phyloP scores from a whole-genome alignment of 805 yeast species.

The Candida rishiriensis region DNA sequence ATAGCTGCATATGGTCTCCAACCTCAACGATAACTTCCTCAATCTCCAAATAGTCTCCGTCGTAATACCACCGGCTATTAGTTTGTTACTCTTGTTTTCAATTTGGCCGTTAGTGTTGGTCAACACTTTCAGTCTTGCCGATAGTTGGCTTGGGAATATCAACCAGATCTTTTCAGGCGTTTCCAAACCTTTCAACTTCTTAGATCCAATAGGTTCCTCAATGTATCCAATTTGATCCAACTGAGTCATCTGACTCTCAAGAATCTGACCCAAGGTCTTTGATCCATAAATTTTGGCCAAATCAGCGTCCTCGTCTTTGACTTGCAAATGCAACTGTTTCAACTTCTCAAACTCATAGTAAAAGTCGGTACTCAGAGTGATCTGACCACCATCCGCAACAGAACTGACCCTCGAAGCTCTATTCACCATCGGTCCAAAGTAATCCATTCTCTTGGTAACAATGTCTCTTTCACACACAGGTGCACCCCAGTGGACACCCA shows the following conservation, averaged over 20 bases:
- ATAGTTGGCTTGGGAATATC: constrained; percentile 64
- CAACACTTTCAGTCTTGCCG: constrained; percentile 50
- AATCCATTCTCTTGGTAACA: constrained; percentile 96
- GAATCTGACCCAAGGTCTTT: constrained; percentile 29
- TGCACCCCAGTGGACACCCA: constrained; percentile 98
- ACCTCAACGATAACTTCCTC: constrained; percentile 48
- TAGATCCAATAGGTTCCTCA: constrained; percentile 72
- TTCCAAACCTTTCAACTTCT: constrained; percentile 89
- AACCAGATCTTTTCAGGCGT: constrained; percentile 83
- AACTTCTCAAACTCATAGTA: constrained; percentile 64
- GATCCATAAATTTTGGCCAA: constrained; percentile 41
- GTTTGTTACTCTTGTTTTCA: constrained; percentile 21
- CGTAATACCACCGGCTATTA: constrained; percentile 27
- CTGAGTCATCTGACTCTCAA: constrained; percentile 61
- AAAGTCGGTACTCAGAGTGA: constrained; percentile 80
- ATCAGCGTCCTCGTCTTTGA: constrained; percentile 28
- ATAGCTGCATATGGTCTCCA: constrained; percentile 55
- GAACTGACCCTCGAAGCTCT: constrained; percentile 90
- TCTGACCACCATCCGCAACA: constrained; percentile 98
- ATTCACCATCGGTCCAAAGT: constrained; percentile 98
- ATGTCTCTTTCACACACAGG: constrained; percentile 96
- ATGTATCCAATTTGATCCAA: constrained; percentile 68
- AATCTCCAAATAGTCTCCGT: constrained; percentile 32
- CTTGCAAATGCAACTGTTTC: constrained; percentile 41
- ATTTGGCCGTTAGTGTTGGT: constrained; percentile 30